Base-by-base conservation (phyloP, 441 rosid species). In the Cnidoscolus chayamansa region DNA sequence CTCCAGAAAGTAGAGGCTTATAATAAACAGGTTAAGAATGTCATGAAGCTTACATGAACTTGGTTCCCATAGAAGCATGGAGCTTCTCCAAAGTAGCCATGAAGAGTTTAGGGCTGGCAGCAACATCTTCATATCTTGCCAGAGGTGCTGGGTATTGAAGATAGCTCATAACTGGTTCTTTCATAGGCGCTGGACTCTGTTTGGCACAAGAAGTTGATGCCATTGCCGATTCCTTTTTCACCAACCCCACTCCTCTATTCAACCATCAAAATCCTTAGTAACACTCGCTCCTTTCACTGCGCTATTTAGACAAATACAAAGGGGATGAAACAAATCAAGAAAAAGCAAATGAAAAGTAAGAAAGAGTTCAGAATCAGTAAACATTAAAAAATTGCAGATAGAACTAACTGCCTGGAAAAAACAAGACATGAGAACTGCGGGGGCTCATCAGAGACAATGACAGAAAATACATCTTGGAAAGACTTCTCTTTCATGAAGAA, bases 21-120 rank as follows among this genome's bases (percentile, higher is more conserved):
- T 7, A 43, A 64, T 19, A 25, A 7, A 25, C 10, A 30, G 7
- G 47, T 10, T 17, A 17, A 65, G 43, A 9, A 7, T 20, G 64
- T 3, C 5, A 63, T 32, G 61, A 76, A 76, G 66, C 86, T 80
- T 83, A 91, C 99, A 91, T 91, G 83, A 95, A 95, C 77, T 91
- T 95, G 74, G 99, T 90, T 56, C 91, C 82, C 97, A 95, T 78
- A 51, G 81, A 74, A 53, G 90, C 81, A 82, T 93, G 99, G 6
- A 95, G 87, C 78, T 83, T 84, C 89, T 95, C 95, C 78, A 95
- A 77, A 17, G 97, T 82, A 61, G 76, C 48, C 86, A 87, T 80
- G 80, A 95, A 93, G 53, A 85, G 96, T 73, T 77, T 81, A 10
- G 92, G 80, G 65, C 70, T 79, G 25, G 80, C 85, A 40, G 79